These are phyloP conservation scores for Cercophora newfieldiana DNA, from an alignment of 495 filamentous ascomycete species.

Conservation along the genomic window DNA sequence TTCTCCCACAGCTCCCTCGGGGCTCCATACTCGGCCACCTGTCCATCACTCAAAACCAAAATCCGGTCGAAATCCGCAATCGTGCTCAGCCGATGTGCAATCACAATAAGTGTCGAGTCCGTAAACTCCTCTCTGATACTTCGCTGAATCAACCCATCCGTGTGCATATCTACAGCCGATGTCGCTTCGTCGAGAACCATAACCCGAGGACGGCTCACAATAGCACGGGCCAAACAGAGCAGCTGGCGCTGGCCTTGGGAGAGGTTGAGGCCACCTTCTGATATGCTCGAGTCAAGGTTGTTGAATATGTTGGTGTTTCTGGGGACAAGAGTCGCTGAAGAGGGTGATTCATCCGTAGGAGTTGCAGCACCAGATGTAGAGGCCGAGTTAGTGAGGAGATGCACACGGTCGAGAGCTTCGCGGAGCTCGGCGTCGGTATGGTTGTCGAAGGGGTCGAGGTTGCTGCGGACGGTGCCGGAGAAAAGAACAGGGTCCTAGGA, in stretches of 20 bases:
- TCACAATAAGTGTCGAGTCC: slow-evolving; percentile 77
- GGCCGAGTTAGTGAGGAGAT: slow-evolving; percentile 57
- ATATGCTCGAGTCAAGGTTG: slow-evolving; percentile 61
- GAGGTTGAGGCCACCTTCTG: slow-evolving; percentile 76
- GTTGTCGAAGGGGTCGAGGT: slow-evolving; percentile 78
- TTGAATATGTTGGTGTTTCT: slow-evolving; percentile 65
- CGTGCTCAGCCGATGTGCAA: slow-evolving; percentile 84
- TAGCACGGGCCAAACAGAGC: slow-evolving; percentile 83
- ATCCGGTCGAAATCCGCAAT: slow-evolving; percentile 87
- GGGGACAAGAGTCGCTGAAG: slow-evolving; percentile 29
- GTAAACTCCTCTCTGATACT: slow-evolving; percentile 79
- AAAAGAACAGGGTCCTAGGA: slow-evolving; percentile 75
- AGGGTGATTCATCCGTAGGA: slow-evolving; percentile 23
- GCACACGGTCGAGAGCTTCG: slow-evolving; percentile 74
- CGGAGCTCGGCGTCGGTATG: slow-evolving; percentile 70
- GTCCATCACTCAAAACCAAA: slow-evolving; percentile 75
- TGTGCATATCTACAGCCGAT: slow-evolving; percentile 83
- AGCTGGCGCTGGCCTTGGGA: slow-evolving; percentile 89
- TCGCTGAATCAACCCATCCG: slow-evolving; percentile 78
- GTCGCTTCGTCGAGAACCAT: slow-evolving; percentile 93
- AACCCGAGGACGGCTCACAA: slow-evolving; percentile 75
- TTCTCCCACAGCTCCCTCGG: slow-evolving; percentile 67
- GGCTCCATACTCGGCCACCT: slow-evolving; percentile 69
- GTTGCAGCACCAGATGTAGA: slow-evolving; percentile 28
- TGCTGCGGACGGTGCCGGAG: slow-evolving; percentile 78